These are phyloP conservation scores for Papiliotrema terrestris DNA, from an alignment of 1,284 basidiomycete genomes.

Conservation along the genomic window DNA sequence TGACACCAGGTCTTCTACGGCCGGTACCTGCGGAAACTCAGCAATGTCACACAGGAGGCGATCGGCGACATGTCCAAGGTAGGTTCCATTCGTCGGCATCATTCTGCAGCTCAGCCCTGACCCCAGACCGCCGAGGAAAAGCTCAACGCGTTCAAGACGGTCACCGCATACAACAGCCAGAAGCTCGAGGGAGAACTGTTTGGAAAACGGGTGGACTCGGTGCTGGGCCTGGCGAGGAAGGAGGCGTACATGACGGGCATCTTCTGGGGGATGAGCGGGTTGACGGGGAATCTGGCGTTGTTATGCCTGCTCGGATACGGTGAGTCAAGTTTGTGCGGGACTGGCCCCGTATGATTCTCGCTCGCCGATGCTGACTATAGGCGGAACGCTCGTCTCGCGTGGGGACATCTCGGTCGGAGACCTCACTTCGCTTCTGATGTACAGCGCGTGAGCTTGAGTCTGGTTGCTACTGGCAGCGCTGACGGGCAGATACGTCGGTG, in stretches of 20 bases:
- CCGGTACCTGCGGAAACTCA: constrained; percentile 86
- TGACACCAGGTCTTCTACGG: constrained; percentile 79
- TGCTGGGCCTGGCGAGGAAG: constrained; percentile 73
- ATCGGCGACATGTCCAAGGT: constrained; percentile 91
- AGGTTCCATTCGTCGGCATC: neutral
- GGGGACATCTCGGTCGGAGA: constrained; percentile 88
- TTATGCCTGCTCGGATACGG: constrained; percentile 88
- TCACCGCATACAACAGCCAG: constrained; percentile 80
- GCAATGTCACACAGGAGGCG: constrained; percentile 88
- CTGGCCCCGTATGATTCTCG: neutral
- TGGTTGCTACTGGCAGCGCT: neutral
- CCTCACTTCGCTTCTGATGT: constrained; percentile 83
- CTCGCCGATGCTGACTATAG: constrained; percentile 46
- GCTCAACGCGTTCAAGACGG: constrained; percentile 85
- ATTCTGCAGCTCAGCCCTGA: constrained; percentile 6
- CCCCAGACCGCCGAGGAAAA: constrained; percentile 75
- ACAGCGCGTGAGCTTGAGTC: constrained; percentile 68
- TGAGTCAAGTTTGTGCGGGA: constrained; percentile 35
- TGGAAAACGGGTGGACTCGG: constrained; percentile 58
- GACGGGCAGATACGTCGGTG: constrained; percentile 45
- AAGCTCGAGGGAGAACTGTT: constrained; percentile 64
- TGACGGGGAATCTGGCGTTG: constrained; percentile 91
- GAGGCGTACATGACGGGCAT: constrained; percentile 88
- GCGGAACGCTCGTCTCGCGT: constrained; percentile 82
- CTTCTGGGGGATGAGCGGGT: constrained; percentile 89